Conservation (phyloP, 768 basidiomycete species). For the Xerocomus brunneocitrinus region DNA sequence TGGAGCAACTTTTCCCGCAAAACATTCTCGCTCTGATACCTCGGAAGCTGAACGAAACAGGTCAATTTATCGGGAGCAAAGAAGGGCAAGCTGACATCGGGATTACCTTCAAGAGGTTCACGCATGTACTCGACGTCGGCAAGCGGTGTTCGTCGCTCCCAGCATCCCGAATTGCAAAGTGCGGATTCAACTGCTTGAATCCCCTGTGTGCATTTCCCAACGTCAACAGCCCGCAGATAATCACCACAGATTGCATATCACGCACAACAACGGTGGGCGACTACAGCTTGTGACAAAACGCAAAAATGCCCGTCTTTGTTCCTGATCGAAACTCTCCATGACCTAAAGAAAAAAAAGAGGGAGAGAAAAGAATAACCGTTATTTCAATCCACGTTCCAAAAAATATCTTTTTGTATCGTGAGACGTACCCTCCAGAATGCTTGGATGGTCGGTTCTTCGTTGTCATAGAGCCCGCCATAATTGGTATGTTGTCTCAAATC, state of each 20-base stretch:
- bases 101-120: slow-evolving; percentile 84
- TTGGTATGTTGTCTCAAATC: slow-evolving; percentile 75
- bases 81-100: neutral
- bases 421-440: slow-evolving; percentile 78
- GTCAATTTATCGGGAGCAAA: neutral
- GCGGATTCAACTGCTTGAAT: slow-evolving; percentile 82
- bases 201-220: slow-evolving; percentile 41
- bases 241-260: slow-evolving; percentile 1
- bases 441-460: slow-evolving; percentile 64
- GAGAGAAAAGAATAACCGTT: neutral
- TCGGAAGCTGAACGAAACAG: slow-evolving; percentile 50
- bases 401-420: neutral
- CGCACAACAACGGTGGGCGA: slow-evolving; percentile 80
- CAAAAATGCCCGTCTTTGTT: slow-evolving; percentile 71
- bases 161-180: slow-evolving; percentile 83
- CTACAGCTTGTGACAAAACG: slow-evolving; percentile 93
- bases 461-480: slow-evolving; percentile 77
- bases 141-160: slow-evolving; percentile 67
- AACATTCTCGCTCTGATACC: slow-evolving; percentile 57
- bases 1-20: slow-evolving; percentile 76
- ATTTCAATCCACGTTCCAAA: neutral
- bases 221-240: neutral
- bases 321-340: slow-evolving; percentile 71
- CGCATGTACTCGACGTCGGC: slow-evolving; percentile 81
- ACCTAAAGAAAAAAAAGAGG: slow-evolving; percentile 45